Evolutionary conservation across 208 protist species (phyloP).

Genomic region (Acanthamoeba rhysodes): DNA sequence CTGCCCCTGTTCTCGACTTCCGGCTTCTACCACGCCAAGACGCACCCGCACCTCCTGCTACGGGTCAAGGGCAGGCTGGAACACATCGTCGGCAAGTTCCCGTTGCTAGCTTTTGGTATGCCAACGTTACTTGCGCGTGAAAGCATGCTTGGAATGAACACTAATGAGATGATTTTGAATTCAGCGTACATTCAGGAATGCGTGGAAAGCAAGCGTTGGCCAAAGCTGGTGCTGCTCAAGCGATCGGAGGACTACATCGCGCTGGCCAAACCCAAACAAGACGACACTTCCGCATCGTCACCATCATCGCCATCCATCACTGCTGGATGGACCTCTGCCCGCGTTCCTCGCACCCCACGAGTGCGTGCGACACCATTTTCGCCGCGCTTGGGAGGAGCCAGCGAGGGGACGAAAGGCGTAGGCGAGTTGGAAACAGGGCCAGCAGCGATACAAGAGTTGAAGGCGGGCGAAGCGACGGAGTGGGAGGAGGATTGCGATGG

Average conservation of each 20-base stretch:
- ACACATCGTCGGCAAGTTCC: constrained; percentile 11
- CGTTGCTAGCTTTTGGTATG: not conserved
- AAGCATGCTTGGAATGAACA: not conserved
- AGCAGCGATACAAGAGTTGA: not conserved
- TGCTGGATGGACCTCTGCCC: not conserved
- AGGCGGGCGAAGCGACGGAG: not conserved
- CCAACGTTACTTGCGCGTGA: not conserved
- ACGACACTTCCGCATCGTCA: not conserved
- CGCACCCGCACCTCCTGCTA: not conserved
- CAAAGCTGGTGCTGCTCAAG: not conserved
- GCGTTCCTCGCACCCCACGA: not conserved
- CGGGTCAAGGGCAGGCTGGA: not conserved
- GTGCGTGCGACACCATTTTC: not conserved
- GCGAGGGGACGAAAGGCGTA: not conserved
- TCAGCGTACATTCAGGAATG: constrained; percentile 43
- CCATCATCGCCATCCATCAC: not conserved
- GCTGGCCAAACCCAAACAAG: not conserved
- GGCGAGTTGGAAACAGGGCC: not conserved
- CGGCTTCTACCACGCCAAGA: not conserved
- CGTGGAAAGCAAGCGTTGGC: not conserved
- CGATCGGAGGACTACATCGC: not conserved
- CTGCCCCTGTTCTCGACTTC: not conserved
- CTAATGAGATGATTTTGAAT: not conserved
- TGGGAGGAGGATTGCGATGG: constrained; percentile 16
- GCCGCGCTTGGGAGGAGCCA: not conserved